Percentiles rank a stretch among this genome's conserved stretches.
phyloP scores from a whole-genome alignment of 2,329 filamentous ascomycete genomes.

The Biscogniauxia sp. region DNA sequence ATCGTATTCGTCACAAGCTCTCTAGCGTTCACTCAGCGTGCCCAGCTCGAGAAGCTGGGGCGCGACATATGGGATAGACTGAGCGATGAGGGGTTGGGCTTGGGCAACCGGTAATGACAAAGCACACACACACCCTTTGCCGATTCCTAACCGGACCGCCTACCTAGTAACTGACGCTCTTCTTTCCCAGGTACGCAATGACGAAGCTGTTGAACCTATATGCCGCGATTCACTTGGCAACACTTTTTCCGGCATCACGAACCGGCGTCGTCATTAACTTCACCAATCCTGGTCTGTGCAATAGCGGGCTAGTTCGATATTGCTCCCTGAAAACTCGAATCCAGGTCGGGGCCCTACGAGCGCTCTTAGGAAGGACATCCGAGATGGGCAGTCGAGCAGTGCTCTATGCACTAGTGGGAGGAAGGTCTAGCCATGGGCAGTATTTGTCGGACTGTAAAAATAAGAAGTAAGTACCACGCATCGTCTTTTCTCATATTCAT shows the following conservation, averaged over 20 bases:
- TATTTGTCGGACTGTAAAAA: conserved; percentile 1
- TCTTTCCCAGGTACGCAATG: conserved; percentile 23
- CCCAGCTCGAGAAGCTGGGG: not conserved
- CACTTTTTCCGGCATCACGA: conserved; percentile 15
- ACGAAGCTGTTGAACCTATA: conserved; percentile 30
- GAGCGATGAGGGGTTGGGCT: not conserved
- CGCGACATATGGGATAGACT: conserved; percentile 2
- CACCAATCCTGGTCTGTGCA: conserved; percentile 31
- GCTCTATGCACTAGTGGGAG: not conserved
- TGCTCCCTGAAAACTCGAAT: not conserved
- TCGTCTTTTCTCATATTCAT: not conserved
- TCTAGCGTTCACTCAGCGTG: not conserved
- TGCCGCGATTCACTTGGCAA: conserved; percentile 27
- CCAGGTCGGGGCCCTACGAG: not conserved
- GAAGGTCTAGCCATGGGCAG: not conserved
- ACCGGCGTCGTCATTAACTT: conserved; percentile 33
- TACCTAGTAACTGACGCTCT: not conserved
- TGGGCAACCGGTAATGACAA: conserved; percentile 1
- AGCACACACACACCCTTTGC: too few species aligned
- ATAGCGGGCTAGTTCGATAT: conserved; percentile 18
- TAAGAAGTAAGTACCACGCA: not conserved
- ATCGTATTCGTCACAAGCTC: conserved; percentile 1
- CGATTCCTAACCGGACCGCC: too few species aligned
- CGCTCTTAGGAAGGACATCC: not conserved
- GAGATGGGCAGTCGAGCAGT: conserved; percentile 4